Base-by-base conservation (phyloP, 2,329 filamentous ascomycete species). In the Pseudogymnoascus sp. region DNA sequence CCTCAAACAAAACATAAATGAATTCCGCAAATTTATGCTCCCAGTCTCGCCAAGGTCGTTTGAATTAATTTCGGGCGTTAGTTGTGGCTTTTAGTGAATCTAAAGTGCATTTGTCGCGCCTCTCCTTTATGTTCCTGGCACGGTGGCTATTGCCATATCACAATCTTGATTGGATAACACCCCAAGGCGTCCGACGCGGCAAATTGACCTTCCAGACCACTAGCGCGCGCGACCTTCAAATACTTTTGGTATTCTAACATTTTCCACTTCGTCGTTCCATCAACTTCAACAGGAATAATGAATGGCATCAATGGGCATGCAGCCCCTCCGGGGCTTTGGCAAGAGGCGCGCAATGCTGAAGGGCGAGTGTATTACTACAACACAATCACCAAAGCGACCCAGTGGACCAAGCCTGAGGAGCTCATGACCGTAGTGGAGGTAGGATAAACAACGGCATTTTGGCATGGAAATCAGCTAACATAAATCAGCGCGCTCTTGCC, bases 291-390 rank as follows among this genome's bases (percentile, higher is more conserved):
- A 5, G 13, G 25, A 39, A 67, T 60, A 61, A 68, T 66, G 58
- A 72, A 72, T 58, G 64, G 62, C 15, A 67, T 69, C 15, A 73
- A 73, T 64, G 70, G 70, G 60, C 68, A 72, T 60, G 62, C 61
- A 13, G 65, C 65, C 36, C 62, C 80, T 65, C 78, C 81, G 60
- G 75, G 79, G 62, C 73, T 83, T 45, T 97, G 92, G 92, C 87
- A 90, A 74, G 89, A 94, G 74, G 87, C 90, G 68, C 87, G 86
- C 68, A 90, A 88, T 67, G 78, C 86, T 2, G 92, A 96, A 71
- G 93, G 92, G 66, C 86, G 90, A 68, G 81, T 86, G 55, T 99
- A 99, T 75, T 99, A 95, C 74, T 96, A 92, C 80, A 96, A 99
- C 73, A 78, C 86, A 10, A 77, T 85, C 64, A 96, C 92, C 13